Evolutionary conservation across 306 rosid genomes (phyloP).

Genomic region (Styphnolobium japonicum): DNA sequence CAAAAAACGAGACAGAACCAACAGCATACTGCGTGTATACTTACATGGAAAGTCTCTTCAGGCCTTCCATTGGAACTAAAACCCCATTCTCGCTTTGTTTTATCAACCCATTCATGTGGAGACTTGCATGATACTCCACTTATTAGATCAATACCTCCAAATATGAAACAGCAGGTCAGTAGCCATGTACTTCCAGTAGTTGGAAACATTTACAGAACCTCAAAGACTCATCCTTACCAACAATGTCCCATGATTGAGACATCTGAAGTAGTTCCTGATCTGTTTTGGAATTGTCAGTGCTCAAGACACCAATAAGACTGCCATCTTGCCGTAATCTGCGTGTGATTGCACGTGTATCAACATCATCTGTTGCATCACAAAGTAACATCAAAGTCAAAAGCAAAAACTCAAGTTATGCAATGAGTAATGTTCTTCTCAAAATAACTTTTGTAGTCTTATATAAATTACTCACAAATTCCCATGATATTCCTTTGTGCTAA

Average conservation of each 20-base stretch:
- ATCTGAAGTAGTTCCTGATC: slow-evolving; percentile 76
- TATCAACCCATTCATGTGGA: slow-evolving; percentile 83
- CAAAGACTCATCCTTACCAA: slow-evolving; percentile 57
- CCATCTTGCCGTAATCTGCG: slow-evolving; percentile 93
- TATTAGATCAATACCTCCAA: slow-evolving; percentile 82
- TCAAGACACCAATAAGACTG: slow-evolving; percentile 91
- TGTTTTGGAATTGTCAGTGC: slow-evolving; percentile 76
- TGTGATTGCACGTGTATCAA: slow-evolving; percentile 92
- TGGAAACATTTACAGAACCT: not conserved
- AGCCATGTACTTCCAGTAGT: not conserved
- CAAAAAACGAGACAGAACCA: not conserved
- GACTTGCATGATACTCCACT: slow-evolving; percentile 88
- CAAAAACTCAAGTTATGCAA: not conserved
- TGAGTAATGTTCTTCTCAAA: not conserved
- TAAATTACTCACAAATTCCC: slow-evolving; percentile 89
- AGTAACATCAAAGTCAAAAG: slow-evolving; percentile 16
- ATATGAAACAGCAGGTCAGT: slow-evolving; percentile 25
- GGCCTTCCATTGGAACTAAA: slow-evolving; percentile 41
- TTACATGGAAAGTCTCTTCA: slow-evolving; percentile 63
- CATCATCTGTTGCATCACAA: slow-evolving; percentile 69
- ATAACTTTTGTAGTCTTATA: not conserved
- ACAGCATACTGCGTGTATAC: not conserved
- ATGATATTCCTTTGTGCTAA: slow-evolving; percentile 78
- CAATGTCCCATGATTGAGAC: slow-evolving; percentile 92
- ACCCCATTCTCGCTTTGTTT: slow-evolving; percentile 64